A percentile compares a stretch with the other conserved stretches of the same genome.
These are phyloP conservation scores for Suaeda aralocaspica DNA, from an alignment of 148 eudicot genomes.

Conservation along the genomic window DNA sequence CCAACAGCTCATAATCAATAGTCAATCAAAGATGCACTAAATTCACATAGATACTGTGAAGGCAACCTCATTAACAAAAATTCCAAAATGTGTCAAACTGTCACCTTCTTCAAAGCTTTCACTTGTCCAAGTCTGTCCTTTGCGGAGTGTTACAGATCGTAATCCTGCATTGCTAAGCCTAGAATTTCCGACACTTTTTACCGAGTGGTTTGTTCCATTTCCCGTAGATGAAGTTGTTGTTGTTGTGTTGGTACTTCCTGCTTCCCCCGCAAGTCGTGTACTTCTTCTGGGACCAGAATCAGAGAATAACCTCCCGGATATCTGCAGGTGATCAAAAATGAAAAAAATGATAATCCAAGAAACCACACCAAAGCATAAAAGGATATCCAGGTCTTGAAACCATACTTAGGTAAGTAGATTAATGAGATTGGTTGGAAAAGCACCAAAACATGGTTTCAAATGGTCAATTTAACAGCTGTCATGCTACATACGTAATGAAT, in stretches of 20 bases:
- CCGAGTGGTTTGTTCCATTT: constrained; percentile 73
- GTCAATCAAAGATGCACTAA: neutral
- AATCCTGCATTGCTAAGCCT: constrained; percentile 54
- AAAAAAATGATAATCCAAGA: constrained; percentile 13
- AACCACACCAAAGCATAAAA: neutral
- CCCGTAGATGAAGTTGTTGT: constrained; percentile 43
- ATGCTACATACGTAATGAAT: neutral
- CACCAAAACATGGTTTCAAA: no score
- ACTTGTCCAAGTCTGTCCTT: constrained; percentile 56
- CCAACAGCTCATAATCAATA: neutral
- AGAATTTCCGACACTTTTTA: constrained; percentile 60
- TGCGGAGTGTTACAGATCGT: constrained; percentile 69
- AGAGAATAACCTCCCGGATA: constrained; percentile 87
- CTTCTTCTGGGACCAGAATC: constrained; percentile 91
- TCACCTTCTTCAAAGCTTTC: constrained; percentile 83
- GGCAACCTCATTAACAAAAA: neutral
- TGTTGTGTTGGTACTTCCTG: constrained; percentile 39
- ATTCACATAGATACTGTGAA: neutral
- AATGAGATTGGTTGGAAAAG: no score
- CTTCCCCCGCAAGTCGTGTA: constrained; percentile 77
- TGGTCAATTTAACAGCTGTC: neutral
- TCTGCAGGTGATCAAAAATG: constrained; percentile 37
- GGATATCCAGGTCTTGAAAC: neutral
- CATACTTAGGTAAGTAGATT: no score
- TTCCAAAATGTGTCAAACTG: constrained; percentile 19